Evolutionary conservation across 140 eudicot species (phyloP).

Genomic region (Ambrosia hybrid): DNA sequence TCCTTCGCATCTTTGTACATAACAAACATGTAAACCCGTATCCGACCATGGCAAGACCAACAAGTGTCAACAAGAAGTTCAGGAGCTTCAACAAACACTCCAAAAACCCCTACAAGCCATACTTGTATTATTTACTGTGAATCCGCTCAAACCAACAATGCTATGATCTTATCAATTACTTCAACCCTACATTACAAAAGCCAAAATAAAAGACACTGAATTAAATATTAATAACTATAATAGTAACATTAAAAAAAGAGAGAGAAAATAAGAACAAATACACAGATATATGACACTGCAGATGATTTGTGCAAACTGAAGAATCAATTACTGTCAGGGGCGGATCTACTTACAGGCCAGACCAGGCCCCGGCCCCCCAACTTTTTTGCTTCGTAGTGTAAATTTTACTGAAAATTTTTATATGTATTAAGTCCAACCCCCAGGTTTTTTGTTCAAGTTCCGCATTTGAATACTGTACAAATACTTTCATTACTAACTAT

Average conservation of each 20-base stretch:
- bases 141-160: conserved; percentile 21
- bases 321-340: background rate
- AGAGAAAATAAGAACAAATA: background rate
- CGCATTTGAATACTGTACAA: background rate
- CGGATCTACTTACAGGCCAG: too few relatives aligned
- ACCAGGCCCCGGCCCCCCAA: too few relatives aligned
- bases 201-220: background rate
- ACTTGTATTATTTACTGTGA: background rate
- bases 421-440: too few relatives aligned
- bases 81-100: conserved; percentile 84
- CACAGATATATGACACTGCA: background rate
- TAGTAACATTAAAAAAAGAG: background rate
- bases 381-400: too few relatives aligned
- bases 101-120: conserved; percentile 86
- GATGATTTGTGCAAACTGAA: background rate
- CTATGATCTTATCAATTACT: conserved; percentile 26
- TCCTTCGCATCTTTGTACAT: conserved; percentile 7
- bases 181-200: conserved; percentile 22
- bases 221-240: background rate
- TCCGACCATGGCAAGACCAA: conserved; percentile 81
- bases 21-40: conserved; percentile 36
- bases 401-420: too few relatives aligned
- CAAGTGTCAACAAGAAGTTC: conserved; percentile 74
- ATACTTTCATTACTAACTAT: background rate
- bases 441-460: too few relatives aligned